phyloP scores from a whole-genome alignment of 495 filamentous ascomycete genomes.

The Gamarada debralockiae region DNA sequence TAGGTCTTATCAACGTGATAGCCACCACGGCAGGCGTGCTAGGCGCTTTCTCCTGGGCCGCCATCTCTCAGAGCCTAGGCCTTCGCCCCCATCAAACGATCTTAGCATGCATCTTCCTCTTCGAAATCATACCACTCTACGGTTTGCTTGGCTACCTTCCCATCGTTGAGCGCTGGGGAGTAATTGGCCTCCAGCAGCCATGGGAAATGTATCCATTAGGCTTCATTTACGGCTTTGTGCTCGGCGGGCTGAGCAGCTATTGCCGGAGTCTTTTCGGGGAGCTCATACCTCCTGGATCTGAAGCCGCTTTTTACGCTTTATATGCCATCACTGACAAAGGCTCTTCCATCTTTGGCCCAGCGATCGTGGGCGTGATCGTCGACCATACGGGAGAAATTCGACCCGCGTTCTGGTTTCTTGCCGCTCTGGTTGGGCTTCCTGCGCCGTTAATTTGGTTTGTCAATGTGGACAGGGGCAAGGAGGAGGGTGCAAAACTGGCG shows the following conservation, averaged over 20 bases:
- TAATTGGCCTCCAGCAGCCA: constrained; percentile 80
- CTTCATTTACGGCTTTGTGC: constrained; percentile 86
- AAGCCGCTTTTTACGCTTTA: constrained; percentile 93
- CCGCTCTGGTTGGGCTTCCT: constrained; percentile 74
- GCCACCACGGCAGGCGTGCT: constrained; percentile 76
- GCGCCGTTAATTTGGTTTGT: constrained; percentile 81
- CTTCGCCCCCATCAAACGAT: constrained; percentile 82
- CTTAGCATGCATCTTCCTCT: constrained; percentile 80
- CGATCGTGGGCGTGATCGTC: constrained; percentile 89
- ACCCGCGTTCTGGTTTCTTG: constrained; percentile 91
- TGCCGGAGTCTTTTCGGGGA: constrained; percentile 92
- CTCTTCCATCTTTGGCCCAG: constrained; percentile 88
- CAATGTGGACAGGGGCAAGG: constrained; percentile 83
- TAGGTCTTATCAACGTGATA: constrained; percentile 94
- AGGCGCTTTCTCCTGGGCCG: constrained; percentile 88
- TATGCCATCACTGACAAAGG: constrained; percentile 99
- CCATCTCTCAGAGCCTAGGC: constrained; percentile 59
- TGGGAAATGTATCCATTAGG: constrained; percentile 98
- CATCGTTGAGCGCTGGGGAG: constrained; percentile 67
- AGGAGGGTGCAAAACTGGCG: constrained; percentile 69
- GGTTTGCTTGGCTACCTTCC: constrained; percentile 88
- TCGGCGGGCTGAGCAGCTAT: constrained; percentile 90
- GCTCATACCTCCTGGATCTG: constrained; percentile 86
- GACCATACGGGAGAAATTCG: constrained; percentile 86
- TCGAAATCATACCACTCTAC: constrained; percentile 90